A percentile compares a stretch with the other conserved stretches of the same genome.
phyloP scores from a whole-genome alignment of 208 protist genomes.

The Acanthamoeba sp. region DNA sequence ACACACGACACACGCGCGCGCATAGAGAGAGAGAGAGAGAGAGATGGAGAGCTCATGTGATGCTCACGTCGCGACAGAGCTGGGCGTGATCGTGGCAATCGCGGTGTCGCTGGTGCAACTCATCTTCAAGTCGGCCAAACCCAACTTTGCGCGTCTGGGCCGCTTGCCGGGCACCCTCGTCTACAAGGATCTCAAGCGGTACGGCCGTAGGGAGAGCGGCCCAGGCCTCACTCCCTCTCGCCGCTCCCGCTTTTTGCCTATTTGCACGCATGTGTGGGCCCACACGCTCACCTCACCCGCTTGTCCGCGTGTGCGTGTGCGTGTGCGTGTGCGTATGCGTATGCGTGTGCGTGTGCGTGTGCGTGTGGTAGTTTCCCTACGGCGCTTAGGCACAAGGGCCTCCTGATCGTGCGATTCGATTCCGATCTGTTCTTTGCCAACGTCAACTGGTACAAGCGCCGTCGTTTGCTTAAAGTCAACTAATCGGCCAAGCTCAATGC shows the following conservation, averaged over 20 bases:
- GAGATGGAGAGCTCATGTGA: too few relatives aligned
- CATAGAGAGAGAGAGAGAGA: too few relatives aligned
- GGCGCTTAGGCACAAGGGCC: slow-evolving; percentile 28
- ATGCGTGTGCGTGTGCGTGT: neutral
- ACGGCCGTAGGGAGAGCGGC: neutral
- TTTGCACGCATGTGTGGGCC: too few relatives aligned
- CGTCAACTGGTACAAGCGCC: slow-evolving; percentile 58
- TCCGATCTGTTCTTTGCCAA: slow-evolving; percentile 69
- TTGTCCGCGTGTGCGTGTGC: neutral
- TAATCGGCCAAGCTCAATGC: too few relatives aligned
- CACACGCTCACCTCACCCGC: neutral
- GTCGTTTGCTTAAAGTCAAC: too few relatives aligned
- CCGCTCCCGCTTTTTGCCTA: too few relatives aligned
- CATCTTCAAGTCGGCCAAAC: slow-evolving; percentile 51
- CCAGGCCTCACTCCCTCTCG: neutral
- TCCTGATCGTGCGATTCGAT: slow-evolving; percentile 26
- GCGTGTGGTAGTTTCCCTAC: neutral
- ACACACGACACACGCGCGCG: neutral
- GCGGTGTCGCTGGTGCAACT: slow-evolving; percentile 36
- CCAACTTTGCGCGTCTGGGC: slow-evolving; percentile 32
- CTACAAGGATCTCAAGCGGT: slow-evolving; percentile 60
- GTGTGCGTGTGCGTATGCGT: neutral
- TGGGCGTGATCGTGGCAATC: slow-evolving; percentile 4
- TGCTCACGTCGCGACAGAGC: neutral
- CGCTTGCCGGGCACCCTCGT: slow-evolving; percentile 37